Evolutionary conservation across 495 filamentous ascomycete species (phyloP).

Genomic region (Barbatosphaeria neglecta): DNA sequence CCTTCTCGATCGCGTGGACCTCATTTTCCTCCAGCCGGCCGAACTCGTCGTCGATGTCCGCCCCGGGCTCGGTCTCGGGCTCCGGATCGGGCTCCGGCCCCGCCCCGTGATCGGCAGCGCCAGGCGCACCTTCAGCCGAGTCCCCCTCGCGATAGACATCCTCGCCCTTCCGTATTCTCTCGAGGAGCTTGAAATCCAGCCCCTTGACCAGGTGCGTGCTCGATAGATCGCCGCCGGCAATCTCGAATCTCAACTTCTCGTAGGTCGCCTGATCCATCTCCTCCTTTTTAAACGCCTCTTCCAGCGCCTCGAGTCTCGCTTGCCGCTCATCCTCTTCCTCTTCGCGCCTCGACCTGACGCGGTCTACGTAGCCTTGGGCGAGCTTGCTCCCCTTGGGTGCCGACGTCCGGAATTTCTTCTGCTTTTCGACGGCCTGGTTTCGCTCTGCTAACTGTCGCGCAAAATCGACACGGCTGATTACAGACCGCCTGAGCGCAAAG

Average conservation of each 20-base stretch:
- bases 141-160: conserved; percentile 43
- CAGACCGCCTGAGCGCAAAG: conserved; percentile 48
- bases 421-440: conserved; percentile 38
- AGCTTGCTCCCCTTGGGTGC: conserved; percentile 78
- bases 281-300: conserved; percentile 69
- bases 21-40: conserved; percentile 60
- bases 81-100: conserved; percentile 4
- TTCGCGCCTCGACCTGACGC: conserved; percentile 45
- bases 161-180: conserved; percentile 61
- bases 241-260: conserved; percentile 57
- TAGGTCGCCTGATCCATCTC: conserved; percentile 70
- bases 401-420: conserved; percentile 66
- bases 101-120: too few species aligned
- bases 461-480: conserved; percentile 59
- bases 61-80: conserved; percentile 10
- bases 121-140: conserved; percentile 8
- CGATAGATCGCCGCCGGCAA: conserved; percentile 69
- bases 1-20: conserved; percentile 41
- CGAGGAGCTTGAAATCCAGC: conserved; percentile 71
- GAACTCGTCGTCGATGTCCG: conserved; percentile 28
- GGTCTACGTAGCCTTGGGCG: conserved; percentile 72
- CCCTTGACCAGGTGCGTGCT: conserved; percentile 87
- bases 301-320: conserved; percentile 59
- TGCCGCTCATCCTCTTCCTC: conserved; percentile 54
- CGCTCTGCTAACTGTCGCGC: conserved; percentile 76